Base-by-base conservation (phyloP, 768 basidiomycete genomes). In the Rubroboletus satanas region DNA sequence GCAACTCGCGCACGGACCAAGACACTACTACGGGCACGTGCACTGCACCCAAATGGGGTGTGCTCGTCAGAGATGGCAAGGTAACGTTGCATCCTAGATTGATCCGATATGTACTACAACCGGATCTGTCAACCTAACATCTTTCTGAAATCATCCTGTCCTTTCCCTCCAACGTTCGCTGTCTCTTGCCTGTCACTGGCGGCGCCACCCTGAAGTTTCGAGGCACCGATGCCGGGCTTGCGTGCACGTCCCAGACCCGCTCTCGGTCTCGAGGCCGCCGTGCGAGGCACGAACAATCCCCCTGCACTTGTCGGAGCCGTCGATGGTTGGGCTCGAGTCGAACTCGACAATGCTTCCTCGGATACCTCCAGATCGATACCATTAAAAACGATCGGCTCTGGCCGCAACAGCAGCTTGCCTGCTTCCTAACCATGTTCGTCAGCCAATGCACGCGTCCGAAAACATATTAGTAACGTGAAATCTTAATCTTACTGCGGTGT, bases 91-190 rank as follows among this genome's bases (percentile, higher is more conserved):
- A 38, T 14, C 9, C 9, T 11, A 29, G 44, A 12, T 45, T n/a
- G 44, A 29, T 45, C 12, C 8, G 11, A 23, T 44, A 43, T 29
- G 29, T 7, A 49, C 10, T 32, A 23, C 42, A 23, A 41, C 18
- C 5, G 21, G 10, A 35, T 38, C 41, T 11, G 17, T 66, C 49
- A 66, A 37, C 64, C 64, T 7, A 95, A 68, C 86, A 95, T 87
- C 65, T 85, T 90, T 54, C 93, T 77, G 69, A 96, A 96, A 62
- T 90, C 90, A 61, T 93, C 86, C 67, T 94, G 93, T 29, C 73
- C 77, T 50, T 70, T 68, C 38, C 62, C 49, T 59, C 57, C 60
- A 37, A 49, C 45, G 32, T 56, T 57, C 37, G 18, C 33, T 7
- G 45, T 28, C 48, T 60, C 61, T 41, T 44, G 52, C n/a, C 60